A percentile compares a stretch with the other conserved stretches of the same genome.
These are phyloP conservation scores for Rhexocercosporidium sp. DNA, from an alignment of 2,329 filamentous ascomycete genomes.

Conservation along the genomic window DNA sequence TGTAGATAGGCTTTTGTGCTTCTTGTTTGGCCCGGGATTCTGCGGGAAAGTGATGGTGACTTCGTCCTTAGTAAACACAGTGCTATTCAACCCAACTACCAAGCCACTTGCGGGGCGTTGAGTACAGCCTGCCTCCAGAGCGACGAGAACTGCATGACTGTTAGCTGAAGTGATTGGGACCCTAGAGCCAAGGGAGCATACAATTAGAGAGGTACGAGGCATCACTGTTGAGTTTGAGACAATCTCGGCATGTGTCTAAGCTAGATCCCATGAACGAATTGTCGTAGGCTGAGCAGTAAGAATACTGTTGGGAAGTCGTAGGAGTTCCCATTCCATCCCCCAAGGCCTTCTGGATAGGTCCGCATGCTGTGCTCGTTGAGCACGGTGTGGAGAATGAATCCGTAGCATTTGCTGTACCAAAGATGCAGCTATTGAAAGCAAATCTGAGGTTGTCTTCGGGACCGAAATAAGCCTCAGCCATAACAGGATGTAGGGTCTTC, in stretches of 20 bases:
- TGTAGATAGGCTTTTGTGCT: constrained; percentile 24
- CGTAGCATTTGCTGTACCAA: constrained; percentile 34
- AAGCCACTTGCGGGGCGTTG: constrained; percentile 33
- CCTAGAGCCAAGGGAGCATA: constrained; percentile 16
- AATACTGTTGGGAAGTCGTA: constrained; percentile 30
- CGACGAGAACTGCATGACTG: constrained; percentile 33
- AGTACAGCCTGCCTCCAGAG: constrained; percentile 37
- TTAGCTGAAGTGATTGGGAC: not conserved
- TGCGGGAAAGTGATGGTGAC: constrained; percentile 33
- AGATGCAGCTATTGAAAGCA: constrained; percentile 37
- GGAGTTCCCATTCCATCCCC: constrained; percentile 33
- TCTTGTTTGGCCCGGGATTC: constrained; percentile 3
- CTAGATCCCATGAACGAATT: constrained; percentile 30
- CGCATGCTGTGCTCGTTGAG: constrained; percentile 33
- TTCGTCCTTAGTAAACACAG: constrained; percentile 34
- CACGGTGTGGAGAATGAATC: constrained; percentile 35
- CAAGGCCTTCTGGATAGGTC: constrained; percentile 33
- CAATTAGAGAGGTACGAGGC: constrained; percentile 35
- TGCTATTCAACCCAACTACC: constrained; percentile 35
- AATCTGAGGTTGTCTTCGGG: constrained; percentile 41
- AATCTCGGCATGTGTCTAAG: constrained; percentile 30
- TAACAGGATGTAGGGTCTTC: not conserved
- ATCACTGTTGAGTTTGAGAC: constrained; percentile 21
- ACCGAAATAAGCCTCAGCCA: constrained; percentile 7
- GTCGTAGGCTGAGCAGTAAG: constrained; percentile 37